Base-by-base conservation (phyloP, 495 filamentous ascomycete species). In the Daldinia bambusicola region DNA sequence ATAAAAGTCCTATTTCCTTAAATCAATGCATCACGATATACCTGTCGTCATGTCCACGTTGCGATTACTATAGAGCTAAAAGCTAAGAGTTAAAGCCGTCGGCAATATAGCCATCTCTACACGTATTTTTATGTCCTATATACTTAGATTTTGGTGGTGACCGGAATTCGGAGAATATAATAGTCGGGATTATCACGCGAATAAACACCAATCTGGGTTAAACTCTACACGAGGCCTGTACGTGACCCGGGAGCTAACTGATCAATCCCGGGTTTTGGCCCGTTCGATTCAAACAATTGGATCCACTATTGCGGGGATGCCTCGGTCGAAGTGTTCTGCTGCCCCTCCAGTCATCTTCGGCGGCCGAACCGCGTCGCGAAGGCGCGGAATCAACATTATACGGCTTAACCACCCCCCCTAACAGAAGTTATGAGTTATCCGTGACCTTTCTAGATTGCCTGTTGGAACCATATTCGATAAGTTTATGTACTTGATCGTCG, bases 351-450 rank as follows among this genome's bases (percentile, higher is more conserved):
- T 13, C 2, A 10, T 38, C 16, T 14, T 63, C 63, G 63, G 63
- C 26, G 14, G 41, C 32, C 63, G 63, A 66, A 32, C 16, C 34
- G 37, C 20, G 36, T 60, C 63, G 63, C 63, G 63, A 66, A 8
- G 30, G 55, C 26, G 45, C 63, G 63, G 56, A 43, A 20, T 14
- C 41, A 34, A 22, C n/a, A 43, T 32, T 34, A 50, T 53, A 55
- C 63, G 43, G 55, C 1, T 60, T 6, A 38, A 22, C 12, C 18
- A 14, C 31, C 3, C 26, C 34, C 5, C 18, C 20, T 38, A 18
- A 41, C 20, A 53, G n/a, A 14, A 53, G 26, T 53, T 32, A 53
- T 53, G 50, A 32, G 16, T 53, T 45, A 45, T 45, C 16, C 6
- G 8, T 45, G 3, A 26, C 3, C 26, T 26, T 26, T 26, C 26